Percentiles rank a stretch among this genome's conserved stretches.
These are phyloP conservation scores for Amanita phalloides DNA, from an alignment of 768 basidiomycete species.

Conservation along the genomic window DNA sequence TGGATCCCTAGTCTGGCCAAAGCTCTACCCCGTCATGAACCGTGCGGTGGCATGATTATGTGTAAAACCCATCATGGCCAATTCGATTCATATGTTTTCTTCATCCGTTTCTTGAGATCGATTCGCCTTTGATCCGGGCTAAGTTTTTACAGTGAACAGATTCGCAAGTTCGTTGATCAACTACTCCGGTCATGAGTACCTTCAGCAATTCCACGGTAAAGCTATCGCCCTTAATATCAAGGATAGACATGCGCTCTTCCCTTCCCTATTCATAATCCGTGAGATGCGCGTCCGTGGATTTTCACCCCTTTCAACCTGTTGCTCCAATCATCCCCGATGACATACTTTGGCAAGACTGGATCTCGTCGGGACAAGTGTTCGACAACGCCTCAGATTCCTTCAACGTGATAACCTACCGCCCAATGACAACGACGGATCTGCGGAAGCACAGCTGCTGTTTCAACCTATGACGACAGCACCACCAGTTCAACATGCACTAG, in stretches of 20 bases:
- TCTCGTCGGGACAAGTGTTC: slow-evolving; percentile 10
- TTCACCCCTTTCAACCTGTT: slow-evolving; percentile 16
- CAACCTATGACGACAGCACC: slow-evolving; percentile 9
- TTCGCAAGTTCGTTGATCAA: slow-evolving; percentile 18
- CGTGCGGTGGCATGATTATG: not conserved
- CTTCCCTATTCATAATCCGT: slow-evolving; percentile 21
- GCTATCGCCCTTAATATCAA: slow-evolving; percentile 20
- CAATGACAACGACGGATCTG: not conserved
- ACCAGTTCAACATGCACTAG: slow-evolving; percentile 10
- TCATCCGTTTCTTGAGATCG: slow-evolving; percentile 1
- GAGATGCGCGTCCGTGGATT: slow-evolving; percentile 24
- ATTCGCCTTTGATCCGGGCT: slow-evolving; percentile 1
- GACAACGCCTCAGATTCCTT: slow-evolving; percentile 10
- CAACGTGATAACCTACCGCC: slow-evolving; percentile 7
- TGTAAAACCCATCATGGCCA: slow-evolving; percentile 1
- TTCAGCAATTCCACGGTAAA: slow-evolving; percentile 20
- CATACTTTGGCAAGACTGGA: slow-evolving; percentile 18
- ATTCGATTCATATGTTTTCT: not conserved
- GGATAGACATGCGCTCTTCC: slow-evolving; percentile 19
- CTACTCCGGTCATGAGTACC: slow-evolving; percentile 10
- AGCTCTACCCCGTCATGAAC: not conserved
- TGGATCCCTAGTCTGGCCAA: not conserved
- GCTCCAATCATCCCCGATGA: slow-evolving; percentile 10
- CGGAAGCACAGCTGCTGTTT: slow-evolving; percentile 1
- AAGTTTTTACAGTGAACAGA: slow-evolving; percentile 12